Conservation (phyloP, 225 moss, liverwort and hornwort species). For the Antitrichia curtipendula region DNA sequence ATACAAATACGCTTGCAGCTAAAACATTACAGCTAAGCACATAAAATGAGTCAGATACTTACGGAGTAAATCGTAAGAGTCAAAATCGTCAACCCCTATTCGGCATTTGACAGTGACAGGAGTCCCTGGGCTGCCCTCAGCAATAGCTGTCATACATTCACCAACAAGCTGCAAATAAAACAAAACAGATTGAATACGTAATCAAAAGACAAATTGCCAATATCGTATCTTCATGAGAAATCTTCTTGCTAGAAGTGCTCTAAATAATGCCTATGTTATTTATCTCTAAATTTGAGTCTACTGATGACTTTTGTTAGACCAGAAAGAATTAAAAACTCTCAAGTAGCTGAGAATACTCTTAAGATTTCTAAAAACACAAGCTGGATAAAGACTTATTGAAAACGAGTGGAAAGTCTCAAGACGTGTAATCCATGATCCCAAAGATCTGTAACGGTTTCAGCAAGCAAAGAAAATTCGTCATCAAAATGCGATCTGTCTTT, state of each 20-base stretch:
- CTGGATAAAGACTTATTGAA: neutral
- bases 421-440: neutral
- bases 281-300: neutral
- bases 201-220: neutral
- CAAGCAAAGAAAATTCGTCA: neutral
- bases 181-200: neutral
- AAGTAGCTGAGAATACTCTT: no score
- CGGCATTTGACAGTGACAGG: conserved; percentile 94
- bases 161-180: conserved; percentile 76
- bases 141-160: conserved; percentile 68
- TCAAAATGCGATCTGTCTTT: neutral
- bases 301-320: neutral
- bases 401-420: neutral
- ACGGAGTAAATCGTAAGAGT: conserved; percentile 87
- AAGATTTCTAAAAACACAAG: neutral
- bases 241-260: neutral
- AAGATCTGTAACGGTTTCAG: neutral
- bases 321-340: neutral
- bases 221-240: neutral
- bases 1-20: neutral
- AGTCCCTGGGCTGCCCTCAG: conserved; percentile 64
- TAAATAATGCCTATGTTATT: neutral
- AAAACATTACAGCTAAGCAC: neutral
- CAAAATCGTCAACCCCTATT: conserved; percentile 92
- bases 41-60: conserved; percentile 12